Evolutionary conservation across 768 basidiomycete species (phyloP).

Genomic region (Hygrophorus russula): DNA sequence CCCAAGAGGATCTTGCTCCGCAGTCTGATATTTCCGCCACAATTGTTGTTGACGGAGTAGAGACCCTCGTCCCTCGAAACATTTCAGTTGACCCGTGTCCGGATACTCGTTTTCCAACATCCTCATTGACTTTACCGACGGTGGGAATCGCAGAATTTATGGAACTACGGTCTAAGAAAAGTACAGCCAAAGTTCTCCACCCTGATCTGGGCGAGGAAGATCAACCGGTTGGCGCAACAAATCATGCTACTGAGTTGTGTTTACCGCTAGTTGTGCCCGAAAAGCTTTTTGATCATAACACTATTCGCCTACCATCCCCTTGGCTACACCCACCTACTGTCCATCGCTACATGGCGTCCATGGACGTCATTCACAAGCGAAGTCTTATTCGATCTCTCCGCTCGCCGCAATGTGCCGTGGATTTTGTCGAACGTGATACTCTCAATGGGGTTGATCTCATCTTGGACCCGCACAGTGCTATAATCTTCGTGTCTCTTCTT

Average conservation of each 20-base stretch:
- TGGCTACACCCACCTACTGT: conserved; percentile 18
- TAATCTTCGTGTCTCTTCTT: conserved; percentile 38
- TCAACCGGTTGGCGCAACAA: not conserved
- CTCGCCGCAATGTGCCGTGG: conserved; percentile 31
- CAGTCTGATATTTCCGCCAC: too few relatives aligned
- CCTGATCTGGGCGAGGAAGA: not conserved
- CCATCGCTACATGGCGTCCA: conserved; percentile 62
- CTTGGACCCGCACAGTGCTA: conserved; percentile 48
- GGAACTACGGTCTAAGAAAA: not conserved
- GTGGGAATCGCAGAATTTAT: conserved; percentile 24
- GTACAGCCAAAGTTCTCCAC: not conserved
- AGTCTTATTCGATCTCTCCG: conserved; percentile 42
- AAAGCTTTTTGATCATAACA: conserved; percentile 32
- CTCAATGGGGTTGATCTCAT: conserved; percentile 57
- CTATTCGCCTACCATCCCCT: conserved; percentile 28
- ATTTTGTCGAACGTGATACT: conserved; percentile 53
- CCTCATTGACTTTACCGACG: conserved; percentile 17
- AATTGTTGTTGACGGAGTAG: too few relatives aligned
- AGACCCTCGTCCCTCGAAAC: not conserved
- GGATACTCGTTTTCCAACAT: conserved; percentile 1
- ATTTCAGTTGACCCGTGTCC: not conserved
- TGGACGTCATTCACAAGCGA: conserved; percentile 59
- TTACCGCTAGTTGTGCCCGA: conserved; percentile 21
- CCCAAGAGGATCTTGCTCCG: not conserved
- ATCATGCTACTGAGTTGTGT: not conserved